phyloP scores from a whole-genome alignment of 345 rosid genomes.

The Boechera stricta region DNA sequence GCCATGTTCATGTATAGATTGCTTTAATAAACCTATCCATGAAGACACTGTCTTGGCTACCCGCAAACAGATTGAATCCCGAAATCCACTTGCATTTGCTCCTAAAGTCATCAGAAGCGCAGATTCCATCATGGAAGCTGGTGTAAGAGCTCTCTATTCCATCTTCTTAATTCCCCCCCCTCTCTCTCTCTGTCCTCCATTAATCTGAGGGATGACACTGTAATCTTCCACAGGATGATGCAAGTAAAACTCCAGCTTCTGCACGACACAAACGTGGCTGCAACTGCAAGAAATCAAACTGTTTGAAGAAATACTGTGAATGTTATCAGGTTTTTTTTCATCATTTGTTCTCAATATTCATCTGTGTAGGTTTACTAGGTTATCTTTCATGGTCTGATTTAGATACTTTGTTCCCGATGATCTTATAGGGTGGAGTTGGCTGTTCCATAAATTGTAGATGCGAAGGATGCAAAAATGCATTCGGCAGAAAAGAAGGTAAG shows the following conservation, averaged over 20 bases:
- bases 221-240: slow-evolving; percentile 63
- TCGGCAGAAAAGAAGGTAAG: slow-evolving; percentile 89
- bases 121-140: slow-evolving; percentile 63
- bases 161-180: slow-evolving; percentile 1
- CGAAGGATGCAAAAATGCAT: slow-evolving; percentile 93
- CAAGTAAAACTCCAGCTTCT: slow-evolving; percentile 89
- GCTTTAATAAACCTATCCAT: slow-evolving; percentile 93
- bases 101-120: slow-evolving; percentile 85
- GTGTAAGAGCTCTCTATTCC: slow-evolving; percentile 54
- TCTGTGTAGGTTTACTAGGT: background rate
- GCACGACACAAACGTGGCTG: slow-evolving; percentile 96
- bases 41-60: slow-evolving; percentile 94
- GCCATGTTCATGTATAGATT: slow-evolving; percentile 92
- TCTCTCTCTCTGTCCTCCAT: slow-evolving; percentile 12
- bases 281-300: slow-evolving; percentile 95
- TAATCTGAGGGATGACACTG: slow-evolving; percentile 10
- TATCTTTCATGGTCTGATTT: slow-evolving; percentile 39
- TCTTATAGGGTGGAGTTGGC: slow-evolving; percentile 86
- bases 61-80: slow-evolving; percentile 92
- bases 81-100: slow-evolving; percentile 98
- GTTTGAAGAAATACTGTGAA: slow-evolving; percentile 98
- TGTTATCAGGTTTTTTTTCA: slow-evolving; percentile 84
- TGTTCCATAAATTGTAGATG: slow-evolving; percentile 96
- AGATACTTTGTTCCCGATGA: slow-evolving; percentile 27
- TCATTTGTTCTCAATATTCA: slow-evolving; percentile 7